Evolutionary conservation across 1,284 basidiomycete species (phyloP).

Genomic region (Vanrija sp.): DNA sequence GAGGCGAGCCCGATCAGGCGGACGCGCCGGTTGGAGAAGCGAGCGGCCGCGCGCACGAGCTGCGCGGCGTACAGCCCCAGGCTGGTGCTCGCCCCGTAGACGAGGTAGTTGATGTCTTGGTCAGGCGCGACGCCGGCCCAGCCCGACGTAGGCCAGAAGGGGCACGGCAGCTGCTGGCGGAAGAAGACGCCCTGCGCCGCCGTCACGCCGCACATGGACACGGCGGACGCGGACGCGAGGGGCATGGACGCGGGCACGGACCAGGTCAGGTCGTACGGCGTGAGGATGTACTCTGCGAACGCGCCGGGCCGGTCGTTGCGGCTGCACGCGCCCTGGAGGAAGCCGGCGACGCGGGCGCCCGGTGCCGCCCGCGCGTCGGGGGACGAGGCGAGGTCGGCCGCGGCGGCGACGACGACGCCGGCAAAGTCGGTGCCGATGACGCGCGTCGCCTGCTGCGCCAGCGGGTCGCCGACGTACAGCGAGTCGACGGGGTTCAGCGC

Average conservation of each 20-base stretch:
- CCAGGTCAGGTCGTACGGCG: slow-evolving; percentile 6
- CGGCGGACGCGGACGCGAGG: neutral
- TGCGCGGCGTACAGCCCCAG: slow-evolving; percentile 12
- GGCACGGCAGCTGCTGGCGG: slow-evolving; percentile 3
- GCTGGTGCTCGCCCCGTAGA: slow-evolving; percentile 10
- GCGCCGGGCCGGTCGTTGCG: slow-evolving; percentile 9
- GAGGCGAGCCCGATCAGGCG: slow-evolving; percentile 2
- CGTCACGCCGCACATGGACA: slow-evolving; percentile 14
- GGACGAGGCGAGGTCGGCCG: neutral
- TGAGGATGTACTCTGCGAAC: slow-evolving; percentile 3
- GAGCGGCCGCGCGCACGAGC: neutral
- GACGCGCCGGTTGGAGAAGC: neutral
- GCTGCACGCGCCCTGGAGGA: slow-evolving; percentile 7
- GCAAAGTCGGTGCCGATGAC: slow-evolving; percentile 15
- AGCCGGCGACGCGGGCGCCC: slow-evolving; percentile 7
- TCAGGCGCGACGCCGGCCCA: neutral
- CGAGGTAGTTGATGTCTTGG: neutral
- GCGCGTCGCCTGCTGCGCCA: slow-evolving; percentile 3
- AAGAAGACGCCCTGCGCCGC: slow-evolving; percentile 12
- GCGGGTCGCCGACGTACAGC: slow-evolving; percentile 1
- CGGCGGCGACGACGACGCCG: slow-evolving; percentile 1
- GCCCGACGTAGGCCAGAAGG: neutral
- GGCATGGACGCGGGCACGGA: neutral
- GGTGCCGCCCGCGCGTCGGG: neutral
- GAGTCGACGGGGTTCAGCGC: slow-evolving; percentile 15